Evolutionary conservation across 2,329 filamentous ascomycete genomes (phyloP).

Genomic region (Beauveria pseudobassiana): DNA sequence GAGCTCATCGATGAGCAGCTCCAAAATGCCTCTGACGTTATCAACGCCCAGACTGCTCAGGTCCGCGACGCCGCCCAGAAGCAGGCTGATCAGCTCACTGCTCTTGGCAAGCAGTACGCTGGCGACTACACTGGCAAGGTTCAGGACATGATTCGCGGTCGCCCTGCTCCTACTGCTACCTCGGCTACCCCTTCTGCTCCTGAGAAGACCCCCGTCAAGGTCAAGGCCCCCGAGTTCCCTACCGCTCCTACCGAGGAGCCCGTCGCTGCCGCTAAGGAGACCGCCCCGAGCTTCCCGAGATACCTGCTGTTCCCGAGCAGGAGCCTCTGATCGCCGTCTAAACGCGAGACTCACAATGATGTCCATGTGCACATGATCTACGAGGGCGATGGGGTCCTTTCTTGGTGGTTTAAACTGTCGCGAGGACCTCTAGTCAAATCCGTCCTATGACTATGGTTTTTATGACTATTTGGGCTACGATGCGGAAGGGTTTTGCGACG

Average conservation of each 20-base stretch:
- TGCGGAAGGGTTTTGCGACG: constrained; percentile 7
- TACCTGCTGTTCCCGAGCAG: constrained; percentile 21
- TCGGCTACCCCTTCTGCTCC: constrained; percentile 23
- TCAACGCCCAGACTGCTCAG: constrained; percentile 57
- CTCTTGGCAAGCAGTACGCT: constrained; percentile 59
- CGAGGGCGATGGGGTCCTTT: not conserved
- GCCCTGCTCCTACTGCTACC: constrained; percentile 34
- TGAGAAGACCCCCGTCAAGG: constrained; percentile 17
- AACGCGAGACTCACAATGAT: constrained; percentile 1
- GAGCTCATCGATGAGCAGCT: constrained; percentile 61
- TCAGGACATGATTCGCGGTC: constrained; percentile 52
- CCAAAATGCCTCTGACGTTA: constrained; percentile 47
- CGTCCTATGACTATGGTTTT: constrained; percentile 11
- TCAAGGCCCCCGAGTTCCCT: constrained; percentile 27
- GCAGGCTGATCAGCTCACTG: constrained; percentile 55
- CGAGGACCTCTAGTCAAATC: not conserved
- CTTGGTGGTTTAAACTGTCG: not conserved
- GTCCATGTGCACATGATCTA: constrained; percentile 13
- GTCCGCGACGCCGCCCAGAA: constrained; percentile 54
- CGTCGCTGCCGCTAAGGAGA: constrained; percentile 16
- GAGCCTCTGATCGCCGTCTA: constrained; percentile 20
- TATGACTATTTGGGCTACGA: constrained; percentile 10
- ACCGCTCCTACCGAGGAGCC: constrained; percentile 31
- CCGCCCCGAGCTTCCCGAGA: constrained; percentile 13
- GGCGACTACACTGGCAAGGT: constrained; percentile 63